Evolutionary conservation across 2,329 filamentous ascomycete genomes (phyloP), one percentile per base, ranked within the genome.

Genomic region (Scedosporium boydii): DNA sequence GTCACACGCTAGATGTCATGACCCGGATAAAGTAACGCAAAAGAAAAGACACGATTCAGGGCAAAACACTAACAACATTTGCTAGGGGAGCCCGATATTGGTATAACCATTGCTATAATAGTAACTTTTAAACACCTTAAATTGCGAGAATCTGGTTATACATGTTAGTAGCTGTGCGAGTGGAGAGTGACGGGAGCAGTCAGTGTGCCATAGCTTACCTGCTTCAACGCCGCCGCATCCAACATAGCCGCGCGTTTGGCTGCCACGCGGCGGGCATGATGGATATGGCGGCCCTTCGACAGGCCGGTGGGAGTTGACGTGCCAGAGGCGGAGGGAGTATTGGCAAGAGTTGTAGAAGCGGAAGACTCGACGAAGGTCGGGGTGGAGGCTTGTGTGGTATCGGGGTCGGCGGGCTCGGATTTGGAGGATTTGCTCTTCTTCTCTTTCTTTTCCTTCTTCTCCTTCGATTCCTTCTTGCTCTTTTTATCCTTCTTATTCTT

Each of bases 401-500:
- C 46, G 7, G n/a, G 23, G 23, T 41, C 60, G 60, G 12, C 59
- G 59, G 58, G 14, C 6, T 5, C n/a, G 2, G 60, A 57, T 21
- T 62, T 56, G 3, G 34, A 38, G 10, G 48, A 55, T 29, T 26
- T 60, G 57, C 29, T 63, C 58, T 62, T 61, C 56, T 55, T 62
- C 58, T 57, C 23, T 48, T 60, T 62, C 61, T 61, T 59, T 6
- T 51, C 51, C 18, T 63, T 62, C 34, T 21, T 29, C 21, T 53
- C 29, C 46, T 61, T 64, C 14, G 55, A 41, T 38, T 60, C 58
- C 27, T 57, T 61, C 58, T 58, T 42, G 14, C 56, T 48, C 9
- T 60, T 59, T 44, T 60, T 65, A 14, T 60, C 61, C 42, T 61
- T 63, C 53, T 62, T 59, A 9, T 10, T 23, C 23, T 55, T 48